phyloP scores from a whole-genome alignment of 2,329 filamentous ascomycete species.

The Colletotrichum horii region DNA sequence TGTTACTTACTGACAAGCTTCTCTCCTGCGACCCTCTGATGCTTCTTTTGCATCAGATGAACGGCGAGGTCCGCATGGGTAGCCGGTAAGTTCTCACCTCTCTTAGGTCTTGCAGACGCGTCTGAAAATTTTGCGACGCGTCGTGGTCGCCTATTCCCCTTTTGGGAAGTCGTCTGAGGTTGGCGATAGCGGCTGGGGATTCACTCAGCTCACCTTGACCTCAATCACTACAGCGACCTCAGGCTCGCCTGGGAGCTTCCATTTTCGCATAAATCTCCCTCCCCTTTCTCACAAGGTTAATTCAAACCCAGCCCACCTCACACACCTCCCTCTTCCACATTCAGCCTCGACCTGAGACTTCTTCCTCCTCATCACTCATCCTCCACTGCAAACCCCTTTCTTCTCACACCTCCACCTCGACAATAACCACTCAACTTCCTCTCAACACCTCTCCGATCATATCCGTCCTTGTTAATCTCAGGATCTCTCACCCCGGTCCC shows the following conservation, averaged over 20 bases:
- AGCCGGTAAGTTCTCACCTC: neutral
- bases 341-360: too few relatives aligned
- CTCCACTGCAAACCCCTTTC: too few relatives aligned
- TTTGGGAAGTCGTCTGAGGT: neutral
- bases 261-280: neutral
- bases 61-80: neutral
- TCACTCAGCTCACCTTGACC: neutral
- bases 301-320: too few relatives aligned
- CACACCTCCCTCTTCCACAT: too few relatives aligned
- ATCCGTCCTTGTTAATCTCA: too few relatives aligned
- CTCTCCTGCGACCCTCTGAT: neutral
- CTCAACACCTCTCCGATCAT: too few relatives aligned
- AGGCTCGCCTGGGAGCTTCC: neutral
- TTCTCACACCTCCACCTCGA: too few relatives aligned
- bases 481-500: too few relatives aligned
- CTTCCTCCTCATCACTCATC: too few relatives aligned
- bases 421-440: too few relatives aligned
- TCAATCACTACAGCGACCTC: neutral
- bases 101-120: neutral
- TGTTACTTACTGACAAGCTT: neutral
- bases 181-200: neutral
- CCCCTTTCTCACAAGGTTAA: neutral
- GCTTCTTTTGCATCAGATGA: neutral
- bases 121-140: neutral
- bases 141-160: neutral